Evolutionary conservation across 805 yeast genomes (phyloP).

Genomic region (Phaffomyces antillensis): DNA sequence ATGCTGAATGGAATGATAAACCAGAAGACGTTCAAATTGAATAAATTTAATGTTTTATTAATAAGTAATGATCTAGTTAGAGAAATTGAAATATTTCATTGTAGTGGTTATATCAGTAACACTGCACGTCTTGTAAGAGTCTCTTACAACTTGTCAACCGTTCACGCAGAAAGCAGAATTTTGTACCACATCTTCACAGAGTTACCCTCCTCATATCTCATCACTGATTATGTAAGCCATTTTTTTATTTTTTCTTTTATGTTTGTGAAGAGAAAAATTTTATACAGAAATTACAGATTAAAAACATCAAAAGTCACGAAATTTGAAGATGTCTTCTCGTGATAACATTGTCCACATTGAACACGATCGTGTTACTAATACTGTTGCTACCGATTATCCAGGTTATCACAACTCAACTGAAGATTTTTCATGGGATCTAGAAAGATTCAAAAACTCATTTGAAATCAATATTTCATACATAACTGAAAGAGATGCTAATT

Average conservation of each 20-base stretch:
- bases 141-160: too few relatives aligned
- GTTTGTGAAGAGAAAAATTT: neutral
- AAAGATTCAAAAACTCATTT: constrained; percentile 62
- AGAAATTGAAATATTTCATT: too few relatives aligned
- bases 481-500: constrained; percentile 68
- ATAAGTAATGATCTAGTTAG: neutral
- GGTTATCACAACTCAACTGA: constrained; percentile 61
- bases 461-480: constrained; percentile 61
- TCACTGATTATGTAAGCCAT: neutral
- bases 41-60: constrained; percentile 3
- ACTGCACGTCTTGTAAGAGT: too few relatives aligned
- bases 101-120: too few relatives aligned
- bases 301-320: neutral
- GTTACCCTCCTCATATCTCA: constrained; percentile 1
- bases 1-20: constrained; percentile 57
- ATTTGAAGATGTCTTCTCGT: constrained; percentile 7
- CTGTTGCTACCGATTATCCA: constrained; percentile 86
- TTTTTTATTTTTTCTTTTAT: neutral
- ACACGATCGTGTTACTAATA: constrained; percentile 85
- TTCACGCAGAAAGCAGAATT: too few relatives aligned
- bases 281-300: neutral
- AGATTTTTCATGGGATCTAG: constrained; percentile 77
- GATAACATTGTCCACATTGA: constrained; percentile 75
- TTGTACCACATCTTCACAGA: neutral
- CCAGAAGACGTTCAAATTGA: constrained; percentile 48